A percentile compares a stretch with the other conserved stretches of the same genome.
phyloP scores from a whole-genome alignment of 2,329 filamentous ascomycete genomes.

The Zasmidium cellare region DNA sequence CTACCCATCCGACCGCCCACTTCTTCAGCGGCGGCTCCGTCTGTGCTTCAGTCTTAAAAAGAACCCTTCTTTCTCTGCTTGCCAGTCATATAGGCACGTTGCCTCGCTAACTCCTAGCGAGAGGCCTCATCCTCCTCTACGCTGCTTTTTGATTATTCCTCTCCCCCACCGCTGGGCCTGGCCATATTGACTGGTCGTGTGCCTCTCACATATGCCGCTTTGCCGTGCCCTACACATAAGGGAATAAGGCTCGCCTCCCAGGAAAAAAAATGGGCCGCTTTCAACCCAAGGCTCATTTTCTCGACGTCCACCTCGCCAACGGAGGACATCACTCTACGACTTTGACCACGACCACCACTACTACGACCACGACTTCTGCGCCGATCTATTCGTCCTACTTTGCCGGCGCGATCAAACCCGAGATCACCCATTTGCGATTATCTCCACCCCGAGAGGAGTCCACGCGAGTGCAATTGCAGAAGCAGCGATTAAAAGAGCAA shows the following conservation, averaged over 20 bases:
- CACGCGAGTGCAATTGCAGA: constrained; percentile 32
- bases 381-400: constrained; percentile 8
- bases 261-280: constrained; percentile 24
- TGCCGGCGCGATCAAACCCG: constrained; percentile 2
- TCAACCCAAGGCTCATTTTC: constrained; percentile 21
- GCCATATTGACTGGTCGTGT: neutral
- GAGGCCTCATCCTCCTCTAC: neutral
- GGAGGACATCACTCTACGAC: constrained; percentile 1
- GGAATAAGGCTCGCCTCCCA: neutral
- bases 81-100: constrained; percentile 23
- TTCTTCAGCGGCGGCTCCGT: too few relatives aligned
- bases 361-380: constrained; percentile 6
- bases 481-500: constrained; percentile 28
- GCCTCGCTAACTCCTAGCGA: constrained; percentile 11
- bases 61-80: constrained; percentile 1
- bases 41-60: constrained; percentile 2
- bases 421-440: constrained; percentile 19
- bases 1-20: neutral
- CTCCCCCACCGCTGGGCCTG: neutral
- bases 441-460: constrained; percentile 25
- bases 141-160: neutral
- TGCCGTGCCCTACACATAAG: neutral
- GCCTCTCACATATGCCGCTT: constrained; percentile 4
- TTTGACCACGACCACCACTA: neutral
- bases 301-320: constrained; percentile 26